Base-by-base conservation (phyloP, 2,329 filamentous ascomycete genomes). In the Neopestalotiopsis rosae region DNA sequence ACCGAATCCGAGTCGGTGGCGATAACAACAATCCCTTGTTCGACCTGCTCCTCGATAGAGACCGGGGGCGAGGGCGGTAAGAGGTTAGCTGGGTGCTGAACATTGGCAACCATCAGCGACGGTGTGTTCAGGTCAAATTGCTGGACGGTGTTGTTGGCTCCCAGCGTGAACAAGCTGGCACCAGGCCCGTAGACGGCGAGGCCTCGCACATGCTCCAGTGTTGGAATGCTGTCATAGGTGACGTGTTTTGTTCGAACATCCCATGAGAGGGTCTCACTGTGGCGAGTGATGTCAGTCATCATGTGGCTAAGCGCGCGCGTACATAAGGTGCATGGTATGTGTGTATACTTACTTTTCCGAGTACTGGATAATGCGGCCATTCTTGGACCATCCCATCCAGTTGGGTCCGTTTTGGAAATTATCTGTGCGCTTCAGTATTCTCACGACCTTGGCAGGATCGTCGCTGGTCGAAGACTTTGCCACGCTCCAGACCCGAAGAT, bases 371-470 rank as follows among this genome's bases (percentile, higher is more conserved):
- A 99, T 94, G 73, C 95, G 92, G 52, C 96, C 96, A 83, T 97
- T 98, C 82, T 98, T 98, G 0, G 96, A 98, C 96, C 96, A 99
- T 24, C 91, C 92, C 86, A 98, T 95, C 96, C 96, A 99, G 78
- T 97, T 97, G 49, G 93, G 92, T 1, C 94, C 94, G 2, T 89
- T 83, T 42, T 89, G 84, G 73, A 88, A 90, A 72, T 90, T 90
- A 70, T 97, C 94, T 7, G 90, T 90, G 74, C 93, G 88, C 79
- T 94, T 95, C 63, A 99, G 83, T 34, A 97, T 91, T 71, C 96
- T 88, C 69, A 98, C 97, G 7, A 98, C 92, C 76, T 95, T 95
- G 45, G 95, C 95, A 20, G 91, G 87, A 73, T 97, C 92, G 62
- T 87, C 89, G 74, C 88, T 81, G 78, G 90, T 86, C 79, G 91